Evolutionary conservation across 1,139 yeast species (phyloP), one percentile per base, ranked within the genome.

Genomic region (Geotrichum histeridarum): DNA sequence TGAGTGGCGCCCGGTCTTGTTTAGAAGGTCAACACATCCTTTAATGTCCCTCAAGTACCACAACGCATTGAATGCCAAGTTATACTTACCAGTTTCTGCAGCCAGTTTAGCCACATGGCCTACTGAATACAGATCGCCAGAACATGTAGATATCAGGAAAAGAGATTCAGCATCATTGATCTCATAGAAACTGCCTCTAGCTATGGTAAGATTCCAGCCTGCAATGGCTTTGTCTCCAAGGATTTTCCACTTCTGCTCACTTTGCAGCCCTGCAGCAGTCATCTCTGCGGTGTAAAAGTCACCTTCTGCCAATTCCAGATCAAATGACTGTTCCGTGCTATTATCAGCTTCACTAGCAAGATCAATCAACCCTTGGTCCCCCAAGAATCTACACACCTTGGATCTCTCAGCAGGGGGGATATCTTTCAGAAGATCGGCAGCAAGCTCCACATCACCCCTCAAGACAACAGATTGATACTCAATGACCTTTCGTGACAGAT

Each of bases 391-490:
- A 6, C 98, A 85, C 64, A 93, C 82, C 70, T 89, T 90, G 62
- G 83, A 78, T 64, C 82, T 76, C 67, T 94, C 96, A 33, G 76
- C 78, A 67, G 76, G 83, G 61, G 80, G 84, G 68, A 86, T 79
- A 47, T 78, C 78, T 48, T 80, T 82, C 49, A 90, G 76, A 57
- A 90, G 77, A 58, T 78, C 78, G 44, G 80, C 83, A 15, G 93
- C 86, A 54, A 83, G 81, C 51, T 85, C 88, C 65, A 91, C 74
- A 66, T 94, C 98, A 51, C 97, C 98, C 70, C 99, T 84, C 74
- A 93, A 78, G 6, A 93, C 96, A 60, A 90, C 81, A 1, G 99
- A 93, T 76, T 93, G 98, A 72, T 90, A 90, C 73, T 91, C 98
- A 61, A 93, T 79, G 9, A 94, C 95, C 27, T 90, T 82, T 48